phyloP scores from a whole-genome alignment of 2,329 filamentous ascomycete genomes.

The Epichloe uncinata region DNA sequence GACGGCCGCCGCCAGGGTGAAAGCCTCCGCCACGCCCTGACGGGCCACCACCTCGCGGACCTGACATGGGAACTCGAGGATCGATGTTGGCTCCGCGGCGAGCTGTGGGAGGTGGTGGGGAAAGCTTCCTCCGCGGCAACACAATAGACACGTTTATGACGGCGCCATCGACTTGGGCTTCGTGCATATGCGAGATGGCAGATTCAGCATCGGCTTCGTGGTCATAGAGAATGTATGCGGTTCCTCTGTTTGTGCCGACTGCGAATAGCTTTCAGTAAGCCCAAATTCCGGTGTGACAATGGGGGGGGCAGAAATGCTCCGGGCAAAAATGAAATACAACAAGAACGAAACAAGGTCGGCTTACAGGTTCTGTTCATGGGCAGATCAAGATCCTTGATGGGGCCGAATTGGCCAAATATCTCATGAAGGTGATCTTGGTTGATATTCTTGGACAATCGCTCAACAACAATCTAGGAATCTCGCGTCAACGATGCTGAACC shows the following conservation, averaged over 20 bases:
- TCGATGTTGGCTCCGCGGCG: constrained; percentile 48
- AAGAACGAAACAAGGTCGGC: constrained; percentile 12
- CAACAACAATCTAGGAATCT: constrained; percentile 66
- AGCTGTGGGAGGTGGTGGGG: constrained; percentile 60
- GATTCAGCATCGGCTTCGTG: constrained; percentile 68
- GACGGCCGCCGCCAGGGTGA: constrained; percentile 20
- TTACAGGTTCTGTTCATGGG: constrained; percentile 78
- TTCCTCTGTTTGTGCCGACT: constrained; percentile 86
- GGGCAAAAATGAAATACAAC: not conserved
- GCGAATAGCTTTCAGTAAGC: not conserved
- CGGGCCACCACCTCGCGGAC: constrained; percentile 19
- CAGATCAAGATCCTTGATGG: constrained; percentile 75
- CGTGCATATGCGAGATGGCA: constrained; percentile 94
- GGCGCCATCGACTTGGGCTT: constrained; percentile 81
- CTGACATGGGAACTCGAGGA: constrained; percentile 25
- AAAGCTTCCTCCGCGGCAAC: constrained; percentile 70
- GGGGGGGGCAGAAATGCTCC: not conserved
- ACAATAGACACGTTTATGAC: constrained; percentile 81
- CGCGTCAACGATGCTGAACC: not conserved
- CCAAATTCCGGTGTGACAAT: not conserved
- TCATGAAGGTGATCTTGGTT: constrained; percentile 78
- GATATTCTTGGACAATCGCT: constrained; percentile 91
- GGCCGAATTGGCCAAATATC: constrained; percentile 82
- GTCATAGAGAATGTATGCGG: constrained; percentile 80
- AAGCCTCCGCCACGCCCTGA: constrained; percentile 15